Evolutionary conservation across 441 rosid genomes (phyloP), one percentile per base, ranked within the genome.

Genomic region (Gossypium davidsonii): DNA sequence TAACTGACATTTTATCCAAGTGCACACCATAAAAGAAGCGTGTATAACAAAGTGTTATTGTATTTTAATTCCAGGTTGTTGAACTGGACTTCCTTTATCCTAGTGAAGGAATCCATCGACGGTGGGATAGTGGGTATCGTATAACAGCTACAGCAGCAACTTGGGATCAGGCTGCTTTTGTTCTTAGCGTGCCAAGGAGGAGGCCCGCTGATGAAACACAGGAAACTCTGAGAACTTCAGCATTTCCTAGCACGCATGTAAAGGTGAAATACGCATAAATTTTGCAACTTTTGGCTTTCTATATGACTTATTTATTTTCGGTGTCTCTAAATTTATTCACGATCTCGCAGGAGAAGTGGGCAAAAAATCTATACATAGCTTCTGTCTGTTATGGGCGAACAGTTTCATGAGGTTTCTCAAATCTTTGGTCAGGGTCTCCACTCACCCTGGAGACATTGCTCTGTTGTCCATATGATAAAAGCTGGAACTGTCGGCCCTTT

Each of bases 51-150:
- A 55, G 55, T 69, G 7, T 42, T 69, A 48, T 17, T 57, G 15
- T 31, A 46, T 62, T 0, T 28, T 63, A n/a, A 73, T 63, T 77
- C 53, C 79, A 91, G 97, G 95, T 88, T 6, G 93, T 91, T 12
- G 97, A 91, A 79, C 91, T 91, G 3, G 97, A 89, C 81, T 89
- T 91, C 78, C 85, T 87, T 37, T 91, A 90, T 74, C 97, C 95
- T 0, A 92, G 97, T 0, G 97, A 92, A 63, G 96, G 96, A 17
- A 88, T 90, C 74, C 97, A 92, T 65, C 77, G 85, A 53, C 81
- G 94, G 37, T 89, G 90, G 91, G 89, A 90, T 21, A 49, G 3
- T 39, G 90, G 88, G 31, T 91, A 83, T 56, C 91, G 94, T 4
- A 88, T 92, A 64, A 90, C 97, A 49, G 84, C 97, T 31, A 87